Evolutionary conservation across 495 filamentous ascomycete species (phyloP).

Genomic region (Tuber magnatum): DNA sequence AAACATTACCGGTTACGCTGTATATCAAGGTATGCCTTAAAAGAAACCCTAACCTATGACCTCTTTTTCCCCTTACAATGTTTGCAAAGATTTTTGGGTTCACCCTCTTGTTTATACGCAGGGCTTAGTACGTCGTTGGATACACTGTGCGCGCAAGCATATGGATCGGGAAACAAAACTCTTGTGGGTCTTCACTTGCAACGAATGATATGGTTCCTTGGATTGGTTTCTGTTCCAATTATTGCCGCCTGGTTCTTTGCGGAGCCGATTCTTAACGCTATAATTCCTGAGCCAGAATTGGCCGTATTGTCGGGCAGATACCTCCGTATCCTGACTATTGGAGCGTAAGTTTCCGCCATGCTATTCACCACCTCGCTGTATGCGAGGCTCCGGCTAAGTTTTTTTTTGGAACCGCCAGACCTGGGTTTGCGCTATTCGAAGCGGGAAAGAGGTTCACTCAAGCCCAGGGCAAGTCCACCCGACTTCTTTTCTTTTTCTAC

Average conservation of each 20-base stretch:
- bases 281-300: slow-evolving; percentile 57
- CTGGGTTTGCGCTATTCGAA: slow-evolving; percentile 63
- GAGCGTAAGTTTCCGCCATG: slow-evolving; percentile 43
- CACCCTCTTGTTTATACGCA: slow-evolving; percentile 11
- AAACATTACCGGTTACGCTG: slow-evolving; percentile 63
- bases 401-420: slow-evolving; percentile 28
- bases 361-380: background rate
- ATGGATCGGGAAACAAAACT: slow-evolving; percentile 59
- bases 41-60: background rate
- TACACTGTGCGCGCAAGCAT: slow-evolving; percentile 68
- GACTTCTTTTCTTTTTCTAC: background rate
- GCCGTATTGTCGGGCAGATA: slow-evolving; percentile 62
- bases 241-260: slow-evolving; percentile 54
- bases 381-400: background rate
- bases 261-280: slow-evolving; percentile 49
- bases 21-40: slow-evolving; percentile 52
- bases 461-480: slow-evolving; percentile 51
- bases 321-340: slow-evolving; percentile 56
- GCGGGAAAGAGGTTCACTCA: slow-evolving; percentile 64
- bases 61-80: background rate
- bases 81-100: background rate
- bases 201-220: slow-evolving; percentile 61
- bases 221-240: slow-evolving; percentile 57
- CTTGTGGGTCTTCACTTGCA: slow-evolving; percentile 66
- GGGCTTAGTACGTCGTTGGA: slow-evolving; percentile 62